phyloP scores from a whole-genome alignment of 176 grass and related monocot species.

The Raddia distichophylla region DNA sequence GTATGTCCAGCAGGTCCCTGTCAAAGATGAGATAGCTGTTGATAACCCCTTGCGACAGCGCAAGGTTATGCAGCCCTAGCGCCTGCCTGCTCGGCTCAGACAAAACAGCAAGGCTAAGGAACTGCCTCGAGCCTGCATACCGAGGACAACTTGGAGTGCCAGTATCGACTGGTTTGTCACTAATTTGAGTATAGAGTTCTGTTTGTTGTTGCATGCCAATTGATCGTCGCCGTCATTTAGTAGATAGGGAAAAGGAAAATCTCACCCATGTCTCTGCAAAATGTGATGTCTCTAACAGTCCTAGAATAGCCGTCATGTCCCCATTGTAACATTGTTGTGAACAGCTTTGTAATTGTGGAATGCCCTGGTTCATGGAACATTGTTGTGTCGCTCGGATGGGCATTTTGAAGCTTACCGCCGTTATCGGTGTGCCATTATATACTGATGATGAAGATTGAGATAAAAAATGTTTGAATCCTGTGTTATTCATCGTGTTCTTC shows the following conservation, averaged over 20 bases:
- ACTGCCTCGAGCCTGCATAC: constrained; percentile 25
- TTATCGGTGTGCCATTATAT: constrained; percentile 28
- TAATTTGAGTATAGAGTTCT: constrained; percentile 55
- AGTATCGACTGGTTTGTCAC: constrained; percentile 34
- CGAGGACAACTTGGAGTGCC: constrained; percentile 27
- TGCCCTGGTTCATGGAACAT: constrained; percentile 31
- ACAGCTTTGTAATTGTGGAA: constrained; percentile 38
- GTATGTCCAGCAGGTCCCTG: constrained; percentile 66
- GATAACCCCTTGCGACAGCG: constrained; percentile 40
- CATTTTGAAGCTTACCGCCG: background rate
- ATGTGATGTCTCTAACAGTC: constrained; percentile 55
- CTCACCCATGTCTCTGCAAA: constrained; percentile 52
- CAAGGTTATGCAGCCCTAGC: constrained; percentile 27
- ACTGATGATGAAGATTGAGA: constrained; percentile 11
- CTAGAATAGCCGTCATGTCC: constrained; percentile 44
- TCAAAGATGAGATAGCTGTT: constrained; percentile 70
- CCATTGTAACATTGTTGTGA: constrained; percentile 27
- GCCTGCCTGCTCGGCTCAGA: constrained; percentile 10
- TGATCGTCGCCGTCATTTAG: constrained; percentile 30
- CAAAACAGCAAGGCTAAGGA: constrained; percentile 36
- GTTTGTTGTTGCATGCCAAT: constrained; percentile 32
- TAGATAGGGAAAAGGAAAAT: constrained; percentile 48
- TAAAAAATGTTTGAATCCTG: constrained; percentile 29
- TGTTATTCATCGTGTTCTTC: background rate
- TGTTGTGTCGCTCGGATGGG: background rate